Conservation (phyloP, 805 yeast genomes). For the Saccharomyces eubayanus region DNA sequence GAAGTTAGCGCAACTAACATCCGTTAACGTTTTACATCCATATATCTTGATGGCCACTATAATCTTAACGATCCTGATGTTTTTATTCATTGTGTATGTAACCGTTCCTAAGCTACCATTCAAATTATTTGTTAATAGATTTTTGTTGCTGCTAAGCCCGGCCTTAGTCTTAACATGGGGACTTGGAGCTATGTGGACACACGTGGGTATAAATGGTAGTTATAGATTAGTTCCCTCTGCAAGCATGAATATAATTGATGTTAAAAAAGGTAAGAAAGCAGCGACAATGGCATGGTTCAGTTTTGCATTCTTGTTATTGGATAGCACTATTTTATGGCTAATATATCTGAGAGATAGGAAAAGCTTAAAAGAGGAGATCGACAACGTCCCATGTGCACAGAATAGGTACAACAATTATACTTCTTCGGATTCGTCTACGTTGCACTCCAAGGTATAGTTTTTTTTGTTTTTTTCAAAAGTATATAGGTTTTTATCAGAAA, state of each 20-base stretch:
- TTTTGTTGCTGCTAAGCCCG: conserved; percentile 30
- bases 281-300: conserved; percentile 54
- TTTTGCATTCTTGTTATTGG: conserved; percentile 40
- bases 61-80: conserved; percentile 35
- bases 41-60: conserved; percentile 43
- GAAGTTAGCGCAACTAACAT: conserved; percentile 38
- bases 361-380: conserved; percentile 12
- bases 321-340: conserved; percentile 33
- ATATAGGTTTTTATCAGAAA: not conserved
- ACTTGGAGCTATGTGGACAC: conserved; percentile 55
- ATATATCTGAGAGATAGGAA: conserved; percentile 32
- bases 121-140: conserved; percentile 22
- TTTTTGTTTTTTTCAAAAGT: not conserved
- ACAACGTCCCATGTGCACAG: conserved; percentile 4
- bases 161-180: conserved; percentile 47
- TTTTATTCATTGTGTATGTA: conserved; percentile 37
- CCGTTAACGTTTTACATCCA: conserved; percentile 44
- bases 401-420: not conserved
- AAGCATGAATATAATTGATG: conserved; percentile 42
- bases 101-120: conserved; percentile 44
- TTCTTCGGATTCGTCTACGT: conserved; percentile 11
- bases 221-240: conserved; percentile 38
- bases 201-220: conserved; percentile 45
- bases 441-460: conserved; percentile 6
- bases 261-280: conserved; percentile 43